These are phyloP conservation scores for Diversispora epigaea DNA, from an alignment of 192 early-diverging fungal species.

Conservation along the genomic window DNA sequence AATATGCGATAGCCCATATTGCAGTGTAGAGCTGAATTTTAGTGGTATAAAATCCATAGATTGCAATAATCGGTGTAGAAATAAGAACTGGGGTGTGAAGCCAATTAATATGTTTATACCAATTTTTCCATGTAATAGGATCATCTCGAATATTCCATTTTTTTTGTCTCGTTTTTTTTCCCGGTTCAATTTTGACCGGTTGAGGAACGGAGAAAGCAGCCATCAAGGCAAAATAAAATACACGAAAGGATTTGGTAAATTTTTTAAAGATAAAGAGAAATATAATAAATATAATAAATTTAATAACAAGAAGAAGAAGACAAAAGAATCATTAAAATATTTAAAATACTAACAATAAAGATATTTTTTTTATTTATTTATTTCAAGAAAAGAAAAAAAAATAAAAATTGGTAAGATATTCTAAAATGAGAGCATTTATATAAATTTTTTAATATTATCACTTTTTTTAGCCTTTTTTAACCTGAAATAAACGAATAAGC, in stretches of 20 bases:
- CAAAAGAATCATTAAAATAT: no score
- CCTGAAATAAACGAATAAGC: no score
- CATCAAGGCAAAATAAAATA: not conserved
- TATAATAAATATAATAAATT: no score
- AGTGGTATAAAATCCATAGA: constrained; percentile 78
- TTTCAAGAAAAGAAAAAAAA: no score
- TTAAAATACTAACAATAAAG: no score
- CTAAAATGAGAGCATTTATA: no score
- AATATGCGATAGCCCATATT: constrained; percentile 69
- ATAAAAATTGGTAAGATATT: no score
- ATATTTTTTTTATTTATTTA: no score
- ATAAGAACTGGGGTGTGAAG: constrained; percentile 63
- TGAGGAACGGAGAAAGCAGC: not conserved
- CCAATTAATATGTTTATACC: constrained; percentile 67
- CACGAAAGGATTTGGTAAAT: not conserved
- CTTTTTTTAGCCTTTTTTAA: no score
- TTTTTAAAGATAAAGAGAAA: not conserved
- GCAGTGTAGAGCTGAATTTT: constrained; percentile 67
- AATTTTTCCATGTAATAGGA: constrained; percentile 50
- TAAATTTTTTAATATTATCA: no score
- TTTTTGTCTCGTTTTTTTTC: not conserved
- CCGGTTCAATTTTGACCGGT: not conserved
- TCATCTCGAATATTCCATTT: constrained; percentile 23
- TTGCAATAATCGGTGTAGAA: constrained; percentile 72
- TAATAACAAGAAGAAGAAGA: no score